Evolutionary conservation across 176 grass and related monocot species (phyloP), one percentile per base, ranked within the genome.

Genomic region (Eleusine indica): DNA sequence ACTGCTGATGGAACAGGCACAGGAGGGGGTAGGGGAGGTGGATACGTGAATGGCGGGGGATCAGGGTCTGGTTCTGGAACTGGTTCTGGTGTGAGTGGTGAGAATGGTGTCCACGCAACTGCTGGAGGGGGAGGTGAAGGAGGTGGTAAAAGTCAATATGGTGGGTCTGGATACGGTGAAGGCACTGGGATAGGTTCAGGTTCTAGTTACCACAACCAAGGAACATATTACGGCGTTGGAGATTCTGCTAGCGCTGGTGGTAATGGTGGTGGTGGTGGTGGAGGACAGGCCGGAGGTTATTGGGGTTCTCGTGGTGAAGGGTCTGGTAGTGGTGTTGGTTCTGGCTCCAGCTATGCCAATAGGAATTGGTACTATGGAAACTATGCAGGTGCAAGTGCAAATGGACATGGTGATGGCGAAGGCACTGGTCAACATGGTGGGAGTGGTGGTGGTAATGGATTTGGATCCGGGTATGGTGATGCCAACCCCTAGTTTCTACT

Each of bases 401-500:
- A 52, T 68, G 77, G 77, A 3, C 52, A 80, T 39, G 77, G 77
- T 80, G 30, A 29, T 38, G 77, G 77, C 29, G 38, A 11, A 4
- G 77, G 77, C 17, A 39, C 2, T 9, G 66, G 29, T 21, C 4
- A 68, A 8, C 49, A 80, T 38, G 77, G 77, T 39, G 77, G 77
- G 0, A 13, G 44, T 39, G 77, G 5, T 0, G 46, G 77, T 0
- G 77, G 77, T 52, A 3, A n/a, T 52, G 77, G 77, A 39, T 18
- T 3, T 52, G 77, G 77, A 68, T 80, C 77, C 52, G 77, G 77
- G 5, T 80, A 52, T 47, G 77, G 44, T 13, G 18, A 68, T 52
- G 77, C 63, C 63, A 15, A 30, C 0, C 82, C 82, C 15, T 84
- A 74, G 39, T 32, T 76, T 49, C 57, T 25, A 63, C 43, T 66